A percentile compares a stretch with the other conserved stretches of the same genome.
Evolutionary conservation across 768 basidiomycete species (phyloP).

Genomic region (Gelatoporia subvermispora): DNA sequence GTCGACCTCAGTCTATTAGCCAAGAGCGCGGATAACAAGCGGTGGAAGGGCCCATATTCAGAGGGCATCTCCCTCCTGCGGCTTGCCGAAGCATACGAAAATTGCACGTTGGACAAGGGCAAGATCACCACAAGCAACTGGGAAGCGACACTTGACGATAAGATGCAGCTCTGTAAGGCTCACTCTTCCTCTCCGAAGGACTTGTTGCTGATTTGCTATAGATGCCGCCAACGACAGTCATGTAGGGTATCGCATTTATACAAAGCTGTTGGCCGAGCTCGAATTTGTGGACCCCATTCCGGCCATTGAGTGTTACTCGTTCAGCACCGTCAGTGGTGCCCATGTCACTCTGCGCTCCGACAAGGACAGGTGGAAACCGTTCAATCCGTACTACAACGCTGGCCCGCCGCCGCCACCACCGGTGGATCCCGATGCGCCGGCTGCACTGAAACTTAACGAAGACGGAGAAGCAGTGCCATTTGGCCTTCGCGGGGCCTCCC

Average conservation of each 20-base stretch:
- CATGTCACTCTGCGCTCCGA: slow-evolving; percentile 35
- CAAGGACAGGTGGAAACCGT: slow-evolving; percentile 40
- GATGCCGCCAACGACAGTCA: slow-evolving; percentile 75
- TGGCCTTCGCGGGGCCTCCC: too few relatives aligned
- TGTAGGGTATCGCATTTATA: slow-evolving; percentile 53
- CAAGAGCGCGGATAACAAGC: slow-evolving; percentile 60
- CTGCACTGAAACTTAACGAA: too few relatives aligned
- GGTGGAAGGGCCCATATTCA: slow-evolving; percentile 71
- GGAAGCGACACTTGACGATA: slow-evolving; percentile 43
- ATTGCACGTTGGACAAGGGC: slow-evolving; percentile 50
- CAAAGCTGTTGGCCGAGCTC: slow-evolving; percentile 40
- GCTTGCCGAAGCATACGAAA: slow-evolving; percentile 58
- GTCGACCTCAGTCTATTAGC: slow-evolving; percentile 72
- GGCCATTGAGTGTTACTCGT: slow-evolving; percentile 45
- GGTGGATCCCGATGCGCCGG: not conserved
- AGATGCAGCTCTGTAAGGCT: slow-evolving; percentile 58
- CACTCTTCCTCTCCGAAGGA: not conserved
- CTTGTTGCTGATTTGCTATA: slow-evolving; percentile 20
- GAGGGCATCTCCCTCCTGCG: slow-evolving; percentile 57
- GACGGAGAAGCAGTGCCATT: too few relatives aligned
- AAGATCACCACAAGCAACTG: slow-evolving; percentile 65
- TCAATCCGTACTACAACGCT: slow-evolving; percentile 68
- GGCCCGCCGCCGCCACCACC: slow-evolving; percentile 58
- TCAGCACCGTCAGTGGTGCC: slow-evolving; percentile 45
- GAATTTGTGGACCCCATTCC: slow-evolving; percentile 31